phyloP scores from a whole-genome alignment of 306 rosid genomes.

The Cercis canadensis region DNA sequence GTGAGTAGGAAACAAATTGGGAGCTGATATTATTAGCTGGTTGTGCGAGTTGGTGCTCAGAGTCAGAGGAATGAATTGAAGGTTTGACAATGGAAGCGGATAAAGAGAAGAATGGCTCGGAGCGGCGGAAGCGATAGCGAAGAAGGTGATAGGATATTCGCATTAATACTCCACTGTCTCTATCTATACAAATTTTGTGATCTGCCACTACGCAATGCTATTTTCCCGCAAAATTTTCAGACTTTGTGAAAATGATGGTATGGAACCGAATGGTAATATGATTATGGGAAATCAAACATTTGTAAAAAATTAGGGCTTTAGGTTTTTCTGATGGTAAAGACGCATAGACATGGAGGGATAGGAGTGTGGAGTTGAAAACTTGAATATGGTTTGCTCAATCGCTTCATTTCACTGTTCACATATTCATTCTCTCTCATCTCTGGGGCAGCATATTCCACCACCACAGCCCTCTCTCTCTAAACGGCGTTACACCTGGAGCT shows the following conservation, averaged over 20 bases:
- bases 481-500: background rate
- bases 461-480: background rate
- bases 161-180: slow-evolving; percentile 30
- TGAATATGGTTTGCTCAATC: background rate
- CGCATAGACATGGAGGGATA: slow-evolving; percentile 2
- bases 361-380: background rate
- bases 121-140: slow-evolving; percentile 45
- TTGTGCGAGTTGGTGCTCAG: slow-evolving; percentile 27
- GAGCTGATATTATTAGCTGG: slow-evolving; percentile 15
- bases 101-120: slow-evolving; percentile 23
- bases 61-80: slow-evolving; percentile 32
- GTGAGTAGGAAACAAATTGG: slow-evolving; percentile 28
- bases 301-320: slow-evolving; percentile 28
- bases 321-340: slow-evolving; percentile 10
- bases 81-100: slow-evolving; percentile 13
- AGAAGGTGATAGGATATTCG: slow-evolving; percentile 33
- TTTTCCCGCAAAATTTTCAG: background rate
- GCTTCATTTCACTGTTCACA: background rate
- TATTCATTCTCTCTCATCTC: background rate
- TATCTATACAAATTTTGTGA: background rate
- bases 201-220: background rate
- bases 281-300: background rate
- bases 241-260: background rate
- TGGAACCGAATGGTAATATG: background rate
- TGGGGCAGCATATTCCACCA: background rate